These are phyloP conservation scores for Talaromyces atroroseus DNA, from an alignment of 2,329 filamentous ascomycete species.

Conservation along the genomic window DNA sequence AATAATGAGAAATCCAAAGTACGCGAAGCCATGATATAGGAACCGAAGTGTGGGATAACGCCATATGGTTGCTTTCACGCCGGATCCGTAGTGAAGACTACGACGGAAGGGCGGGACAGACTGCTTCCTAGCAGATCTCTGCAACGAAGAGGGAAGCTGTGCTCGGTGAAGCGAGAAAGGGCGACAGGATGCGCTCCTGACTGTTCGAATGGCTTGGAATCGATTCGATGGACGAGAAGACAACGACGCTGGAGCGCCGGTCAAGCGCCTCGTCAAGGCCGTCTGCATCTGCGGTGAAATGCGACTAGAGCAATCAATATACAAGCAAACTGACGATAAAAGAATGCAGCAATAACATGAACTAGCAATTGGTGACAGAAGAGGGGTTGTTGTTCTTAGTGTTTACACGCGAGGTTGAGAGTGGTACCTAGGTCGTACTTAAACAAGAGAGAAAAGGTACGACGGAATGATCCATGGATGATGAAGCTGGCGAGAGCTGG, in stretches of 20 bases:
- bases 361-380: slow-evolving; percentile 1
- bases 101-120: slow-evolving; percentile 19
- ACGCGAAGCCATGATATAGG: slow-evolving; percentile 64
- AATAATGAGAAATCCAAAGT: slow-evolving; percentile 68
- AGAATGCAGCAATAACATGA: slow-evolving; percentile 3
- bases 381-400: neutral
- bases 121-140: slow-evolving; percentile 2
- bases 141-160: slow-evolving; percentile 14
- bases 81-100: slow-evolving; percentile 27
- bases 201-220: neutral
- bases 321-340: neutral
- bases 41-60: slow-evolving; percentile 44
- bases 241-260: slow-evolving; percentile 2
- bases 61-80: slow-evolving; percentile 17
- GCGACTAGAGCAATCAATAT: slow-evolving; percentile 1
- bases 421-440: neutral
- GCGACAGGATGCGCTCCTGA: neutral
- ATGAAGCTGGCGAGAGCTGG: neutral
- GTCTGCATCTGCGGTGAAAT: slow-evolving; percentile 9
- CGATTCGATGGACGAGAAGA: slow-evolving; percentile 1
- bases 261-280: slow-evolving; percentile 8
- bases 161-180: slow-evolving; percentile 9
- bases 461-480: neutral
- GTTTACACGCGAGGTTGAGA: neutral
- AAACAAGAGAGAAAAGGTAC: neutral